Percentiles rank a stretch among this genome's conserved stretches.
These are phyloP conservation scores for Lobosporangium transversale DNA, from an alignment of 192 early-diverging fungal species.

Conservation along the genomic window DNA sequence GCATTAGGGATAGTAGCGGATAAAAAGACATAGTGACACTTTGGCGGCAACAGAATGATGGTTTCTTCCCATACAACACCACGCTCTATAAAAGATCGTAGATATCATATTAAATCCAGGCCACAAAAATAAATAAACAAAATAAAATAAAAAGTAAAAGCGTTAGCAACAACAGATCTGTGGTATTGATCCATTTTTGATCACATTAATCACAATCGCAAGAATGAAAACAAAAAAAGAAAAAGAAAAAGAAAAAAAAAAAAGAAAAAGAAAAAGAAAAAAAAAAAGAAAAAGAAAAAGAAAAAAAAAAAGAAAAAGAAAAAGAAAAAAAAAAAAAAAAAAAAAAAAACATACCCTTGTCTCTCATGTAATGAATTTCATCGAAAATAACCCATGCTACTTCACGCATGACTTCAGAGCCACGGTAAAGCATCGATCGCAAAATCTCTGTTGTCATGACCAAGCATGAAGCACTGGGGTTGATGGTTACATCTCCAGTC, in stretches of 20 bases:
- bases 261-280: too few species aligned
- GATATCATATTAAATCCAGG: too few species aligned
- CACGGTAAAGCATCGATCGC: conserved; percentile 96
- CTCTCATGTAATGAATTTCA: conserved; percentile 99
- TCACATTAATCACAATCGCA: too few species aligned
- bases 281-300: too few species aligned
- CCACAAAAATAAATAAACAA: too few species aligned
- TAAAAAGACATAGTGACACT: conserved; percentile 93
- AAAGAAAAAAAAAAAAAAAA: too few species aligned
- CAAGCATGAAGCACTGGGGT: conserved; percentile 88
- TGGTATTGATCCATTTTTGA: too few species aligned
- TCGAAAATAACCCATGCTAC: conserved; percentile 98
- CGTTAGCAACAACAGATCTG: too few species aligned
- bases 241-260: too few species aligned
- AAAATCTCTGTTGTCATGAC: conserved; percentile 99
- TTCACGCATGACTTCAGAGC: conserved; percentile 95
- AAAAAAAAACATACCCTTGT: conserved; percentile 66
- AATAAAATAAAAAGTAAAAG: too few species aligned
- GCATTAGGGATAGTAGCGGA: conserved; percentile 99
- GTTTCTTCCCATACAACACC: conserved; percentile 99
- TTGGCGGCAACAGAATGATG: conserved; percentile 92
- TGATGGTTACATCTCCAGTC: conserved; percentile 99
- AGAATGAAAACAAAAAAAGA: too few species aligned
- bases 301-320: too few species aligned
- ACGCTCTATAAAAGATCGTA: conserved; percentile 74